Evolutionary conservation across 2,329 filamentous ascomycete species (phyloP).

Genomic region (Colletotrichum camelliae): DNA sequence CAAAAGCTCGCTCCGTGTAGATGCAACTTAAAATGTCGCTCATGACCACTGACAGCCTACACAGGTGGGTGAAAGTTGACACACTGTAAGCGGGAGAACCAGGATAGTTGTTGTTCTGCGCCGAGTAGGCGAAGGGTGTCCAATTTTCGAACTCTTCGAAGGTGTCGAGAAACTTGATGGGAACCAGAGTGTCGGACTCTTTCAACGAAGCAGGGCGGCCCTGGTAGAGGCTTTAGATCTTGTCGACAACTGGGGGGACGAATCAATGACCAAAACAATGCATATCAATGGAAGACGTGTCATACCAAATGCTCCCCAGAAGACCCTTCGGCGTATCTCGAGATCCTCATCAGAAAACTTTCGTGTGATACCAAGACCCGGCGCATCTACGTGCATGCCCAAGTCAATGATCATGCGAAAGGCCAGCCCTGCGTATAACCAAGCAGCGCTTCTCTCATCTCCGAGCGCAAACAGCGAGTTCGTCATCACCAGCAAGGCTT

Average conservation of each 20-base stretch:
- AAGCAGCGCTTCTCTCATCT: slow-evolving; percentile 57
- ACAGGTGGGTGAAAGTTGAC: slow-evolving; percentile 46
- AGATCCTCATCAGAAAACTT: slow-evolving; percentile 49
- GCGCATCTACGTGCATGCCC: slow-evolving; percentile 53
- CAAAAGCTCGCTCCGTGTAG: slow-evolving; percentile 47
- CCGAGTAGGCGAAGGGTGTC: slow-evolving; percentile 47
- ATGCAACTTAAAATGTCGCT: slow-evolving; percentile 50
- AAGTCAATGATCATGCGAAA: slow-evolving; percentile 62
- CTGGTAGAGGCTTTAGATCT: slow-evolving; percentile 60
- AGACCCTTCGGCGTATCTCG: slow-evolving; percentile 48
- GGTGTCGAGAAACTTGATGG: slow-evolving; percentile 51
- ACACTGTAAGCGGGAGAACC: slow-evolving; percentile 45
- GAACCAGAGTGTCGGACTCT: slow-evolving; percentile 49
- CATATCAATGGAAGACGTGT: slow-evolving; percentile 16
- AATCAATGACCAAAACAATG: neutral
- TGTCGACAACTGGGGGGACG: slow-evolving; percentile 43
- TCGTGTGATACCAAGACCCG: slow-evolving; percentile 31
- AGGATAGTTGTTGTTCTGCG: slow-evolving; percentile 28
- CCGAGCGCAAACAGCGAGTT: slow-evolving; percentile 54
- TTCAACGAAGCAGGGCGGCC: slow-evolving; percentile 54
- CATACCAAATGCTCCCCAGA: slow-evolving; percentile 48
- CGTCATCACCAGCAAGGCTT: slow-evolving; percentile 57
- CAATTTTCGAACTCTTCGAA: slow-evolving; percentile 60
- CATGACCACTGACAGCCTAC: slow-evolving; percentile 51
- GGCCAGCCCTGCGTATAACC: slow-evolving; percentile 63